Base-by-base conservation (phyloP, 2,329 filamentous ascomycete species). In the Cryphonectria radicalis region DNA sequence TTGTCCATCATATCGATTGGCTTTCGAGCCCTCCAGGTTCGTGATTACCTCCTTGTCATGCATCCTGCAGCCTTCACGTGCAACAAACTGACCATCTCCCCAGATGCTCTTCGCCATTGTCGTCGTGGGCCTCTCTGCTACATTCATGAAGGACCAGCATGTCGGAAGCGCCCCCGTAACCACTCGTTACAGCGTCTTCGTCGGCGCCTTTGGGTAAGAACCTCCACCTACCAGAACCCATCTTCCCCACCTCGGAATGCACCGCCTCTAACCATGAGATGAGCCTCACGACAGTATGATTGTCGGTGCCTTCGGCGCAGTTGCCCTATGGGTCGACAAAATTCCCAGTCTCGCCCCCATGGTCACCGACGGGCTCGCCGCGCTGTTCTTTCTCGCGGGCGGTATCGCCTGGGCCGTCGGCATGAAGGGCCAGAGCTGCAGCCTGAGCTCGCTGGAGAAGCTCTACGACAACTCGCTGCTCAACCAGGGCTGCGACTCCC, bases 151-250 rank as follows among this genome's bases (percentile, higher is more conserved):
- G 68, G 75, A 28, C 40, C 62, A 42, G 35, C 40, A 46, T 63
- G n/a, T 64, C 35, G 78, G 76, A 55, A 72, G 67, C 13, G 74
- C 76, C 1, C 79, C 79, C 0, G 67, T 77, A 22, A 77, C 79
- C 66, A 80, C 78, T 2, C 77, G 78, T 5, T 81, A 80, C 71
- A 76, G 76, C 62, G 76, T 76, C 72, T 80, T 80, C 70, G 74
- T 75, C 1, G 79, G 79, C 35, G 79, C 77, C 1, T 79, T 80
- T 46, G 79, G 66, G 66, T 68, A 68, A 62, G 50, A 25, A 40
- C 32, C 17, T 6, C 22, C 17, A 50, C 6, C 43, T 22, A 57
- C 22, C 4, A 66, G n/a, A 32, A 32, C 32, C 32, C 3, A 22
- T 25, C 37, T 8, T 14, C 4, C 11, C 6, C 25, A 13, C 32